These are phyloP conservation scores for Dryadomyces quercus-mongolicae DNA, from an alignment of 2,329 filamentous ascomycete genomes.

Conservation along the genomic window DNA sequence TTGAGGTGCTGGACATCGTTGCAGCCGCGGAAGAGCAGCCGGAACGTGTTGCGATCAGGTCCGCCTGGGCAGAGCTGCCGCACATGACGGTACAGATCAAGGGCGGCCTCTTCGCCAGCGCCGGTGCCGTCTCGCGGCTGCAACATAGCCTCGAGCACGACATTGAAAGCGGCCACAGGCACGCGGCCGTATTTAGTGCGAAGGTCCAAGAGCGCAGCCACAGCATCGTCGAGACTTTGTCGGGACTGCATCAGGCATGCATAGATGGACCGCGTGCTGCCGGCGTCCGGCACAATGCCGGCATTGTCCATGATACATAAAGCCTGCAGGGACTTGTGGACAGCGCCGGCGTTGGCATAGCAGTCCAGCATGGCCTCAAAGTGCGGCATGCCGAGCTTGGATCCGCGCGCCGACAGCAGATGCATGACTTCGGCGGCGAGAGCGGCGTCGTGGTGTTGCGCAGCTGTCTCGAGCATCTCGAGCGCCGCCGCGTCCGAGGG, in stretches of 20 bases:
- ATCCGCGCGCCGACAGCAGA: constrained; percentile 45
- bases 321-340: constrained; percentile 54
- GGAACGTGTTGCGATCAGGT: constrained; percentile 24
- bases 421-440: constrained; percentile 63
- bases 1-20: constrained; percentile 16
- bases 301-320: constrained; percentile 63
- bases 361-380: constrained; percentile 70
- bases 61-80: constrained; percentile 21
- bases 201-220: constrained; percentile 45
- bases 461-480: constrained; percentile 60
- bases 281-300: constrained; percentile 41
- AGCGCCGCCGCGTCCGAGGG: constrained; percentile 21
- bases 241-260: constrained; percentile 36
- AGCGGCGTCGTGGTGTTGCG: constrained; percentile 51
- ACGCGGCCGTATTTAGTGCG: constrained; percentile 17
- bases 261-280: constrained; percentile 53
- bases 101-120: constrained; percentile 8
- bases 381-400: constrained; percentile 51
- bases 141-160: constrained; percentile 25
- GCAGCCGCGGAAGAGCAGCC: constrained; percentile 21
- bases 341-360: constrained; percentile 47
- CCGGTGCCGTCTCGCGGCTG: neutral
- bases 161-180: constrained; percentile 27
- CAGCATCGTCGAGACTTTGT: constrained; percentile 35
- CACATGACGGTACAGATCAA: constrained; percentile 25